Percentiles rank a stretch among this genome's conserved stretches.
phyloP scores from a whole-genome alignment of 2,329 filamentous ascomycete genomes.

The Zymoseptoria pseudotritici region DNA sequence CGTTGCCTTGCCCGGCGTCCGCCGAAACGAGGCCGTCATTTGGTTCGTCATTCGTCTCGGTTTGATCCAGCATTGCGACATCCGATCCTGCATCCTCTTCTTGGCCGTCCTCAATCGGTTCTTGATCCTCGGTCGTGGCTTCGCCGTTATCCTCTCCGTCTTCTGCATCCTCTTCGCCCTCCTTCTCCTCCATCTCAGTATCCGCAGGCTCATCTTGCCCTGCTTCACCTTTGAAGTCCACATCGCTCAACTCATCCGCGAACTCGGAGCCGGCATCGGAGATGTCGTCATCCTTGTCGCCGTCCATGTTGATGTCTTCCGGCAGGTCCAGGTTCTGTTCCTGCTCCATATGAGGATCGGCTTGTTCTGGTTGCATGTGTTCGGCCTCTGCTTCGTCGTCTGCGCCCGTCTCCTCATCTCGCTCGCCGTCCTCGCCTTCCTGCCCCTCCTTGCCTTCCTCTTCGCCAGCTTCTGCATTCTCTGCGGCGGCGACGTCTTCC shows the following conservation, averaged over 20 bases:
- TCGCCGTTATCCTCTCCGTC: conserved; percentile 18
- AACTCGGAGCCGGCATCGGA: conserved; percentile 31
- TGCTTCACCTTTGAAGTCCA: conserved; percentile 7
- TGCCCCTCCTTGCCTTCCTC: conserved; percentile 53
- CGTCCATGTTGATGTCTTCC: conserved; percentile 79
- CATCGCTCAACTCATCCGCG: conserved; percentile 17
- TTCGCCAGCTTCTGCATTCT: conserved; percentile 36
- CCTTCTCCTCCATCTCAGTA: conserved; percentile 18
- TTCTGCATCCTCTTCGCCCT: conserved; percentile 8
- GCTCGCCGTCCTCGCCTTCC: conserved; percentile 31
- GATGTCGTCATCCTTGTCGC: conserved; percentile 51
- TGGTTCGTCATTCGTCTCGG: conserved; percentile 32
- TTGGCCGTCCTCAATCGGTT: conserved; percentile 31
- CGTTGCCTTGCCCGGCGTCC: conserved; percentile 36
- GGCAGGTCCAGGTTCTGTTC: conserved; percentile 76
- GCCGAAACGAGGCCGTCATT: conserved; percentile 41
- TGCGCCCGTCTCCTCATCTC: conserved; percentile 24
- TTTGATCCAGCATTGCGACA: conserved; percentile 32
- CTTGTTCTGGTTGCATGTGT: conserved; percentile 58
- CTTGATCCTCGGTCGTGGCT: conserved; percentile 26
- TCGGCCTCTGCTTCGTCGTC: conserved; percentile 54
- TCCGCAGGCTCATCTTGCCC: conserved; percentile 13
- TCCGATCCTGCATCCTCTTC: conserved; percentile 36
- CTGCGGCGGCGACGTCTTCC: conserved; percentile 38
- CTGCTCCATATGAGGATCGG: conserved; percentile 71